phyloP scores from a whole-genome alignment of 495 filamentous ascomycete species.

The Aspergillus sparsus region DNA sequence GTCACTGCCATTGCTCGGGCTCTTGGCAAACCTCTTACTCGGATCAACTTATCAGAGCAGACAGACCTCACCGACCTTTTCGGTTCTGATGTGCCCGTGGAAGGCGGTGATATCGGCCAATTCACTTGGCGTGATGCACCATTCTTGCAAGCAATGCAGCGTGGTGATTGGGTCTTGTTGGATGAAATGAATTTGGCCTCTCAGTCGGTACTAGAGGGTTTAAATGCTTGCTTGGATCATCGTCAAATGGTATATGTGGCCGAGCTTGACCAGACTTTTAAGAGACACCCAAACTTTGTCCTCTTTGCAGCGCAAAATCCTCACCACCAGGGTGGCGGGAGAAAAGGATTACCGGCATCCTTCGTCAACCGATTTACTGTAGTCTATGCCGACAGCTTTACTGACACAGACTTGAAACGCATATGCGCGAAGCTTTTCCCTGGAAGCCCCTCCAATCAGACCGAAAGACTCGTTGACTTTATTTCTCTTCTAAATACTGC shows the following conservation, averaged over 20 bases:
- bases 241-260: constrained; percentile 94
- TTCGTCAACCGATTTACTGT: constrained; percentile 99
- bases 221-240: constrained; percentile 97
- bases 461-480: constrained; percentile 70
- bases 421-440: constrained; percentile 82
- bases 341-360: constrained; percentile 92
- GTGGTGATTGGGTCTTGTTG: constrained; percentile 90
- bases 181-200: constrained; percentile 99
- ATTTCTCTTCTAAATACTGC: constrained; percentile 74
- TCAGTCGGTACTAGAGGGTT: constrained; percentile 92
- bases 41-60: constrained; percentile 97
- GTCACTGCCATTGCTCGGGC: constrained; percentile 79
- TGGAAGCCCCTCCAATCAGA: constrained; percentile 52
- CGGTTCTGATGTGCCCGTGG: constrained; percentile 92
- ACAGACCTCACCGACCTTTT: constrained; percentile 97
- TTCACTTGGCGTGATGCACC: constrained; percentile 96
- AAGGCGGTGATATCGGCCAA: constrained; percentile 80
- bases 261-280: constrained; percentile 91
- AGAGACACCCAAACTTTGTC: constrained; percentile 81
- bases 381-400: constrained; percentile 90
- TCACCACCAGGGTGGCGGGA: constrained; percentile 92
- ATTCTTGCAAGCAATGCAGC: constrained; percentile 94
- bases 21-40: constrained; percentile 75
- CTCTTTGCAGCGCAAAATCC: constrained; percentile 98
- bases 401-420: constrained; percentile 71